These are phyloP conservation scores for Alternaria gaisen DNA, from an alignment of 2,329 filamentous ascomycete genomes.

Conservation along the genomic window DNA sequence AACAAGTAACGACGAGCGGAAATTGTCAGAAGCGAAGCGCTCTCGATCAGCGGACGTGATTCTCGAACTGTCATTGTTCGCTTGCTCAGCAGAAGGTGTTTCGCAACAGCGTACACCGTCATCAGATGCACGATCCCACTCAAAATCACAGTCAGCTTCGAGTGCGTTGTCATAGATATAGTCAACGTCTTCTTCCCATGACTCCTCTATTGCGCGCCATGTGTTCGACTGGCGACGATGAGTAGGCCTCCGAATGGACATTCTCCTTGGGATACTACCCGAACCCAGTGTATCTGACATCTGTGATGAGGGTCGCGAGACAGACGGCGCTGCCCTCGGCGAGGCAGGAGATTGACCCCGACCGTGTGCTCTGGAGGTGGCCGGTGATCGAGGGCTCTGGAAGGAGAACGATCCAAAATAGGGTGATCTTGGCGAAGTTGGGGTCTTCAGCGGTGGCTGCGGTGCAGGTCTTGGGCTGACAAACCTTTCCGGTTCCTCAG, in stretches of 20 bases:
- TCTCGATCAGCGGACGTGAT: conserved; percentile 14
- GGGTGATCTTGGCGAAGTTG: conserved; percentile 39
- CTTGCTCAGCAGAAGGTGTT: conserved; percentile 14
- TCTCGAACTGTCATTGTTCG: conserved; percentile 10
- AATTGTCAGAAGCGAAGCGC: conserved; percentile 28
- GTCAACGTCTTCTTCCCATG: conserved; percentile 71
- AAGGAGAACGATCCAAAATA: conserved; percentile 42
- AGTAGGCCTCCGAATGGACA: conserved; percentile 30
- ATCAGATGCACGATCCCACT: conserved; percentile 59
- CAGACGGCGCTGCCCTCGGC: conserved; percentile 32
- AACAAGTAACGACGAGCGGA: conserved; percentile 41
- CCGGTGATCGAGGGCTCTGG: conserved; percentile 34
- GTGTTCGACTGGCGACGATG: conserved; percentile 45
- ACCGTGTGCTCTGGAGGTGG: conserved; percentile 21
- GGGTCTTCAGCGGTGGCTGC: conserved; percentile 36
- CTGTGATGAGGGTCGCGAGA: conserved; percentile 48
- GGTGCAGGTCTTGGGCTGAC: conserved; percentile 47
- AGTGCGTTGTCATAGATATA: conserved; percentile 69
- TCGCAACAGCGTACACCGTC: conserved; percentile 26
- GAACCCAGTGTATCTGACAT: conserved; percentile 59
- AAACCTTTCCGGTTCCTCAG: conserved; percentile 49
- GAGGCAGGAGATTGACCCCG: conserved; percentile 37
- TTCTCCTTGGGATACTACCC: conserved; percentile 44
- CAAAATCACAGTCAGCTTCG: conserved; percentile 68
- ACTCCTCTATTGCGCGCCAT: conserved; percentile 52